Conservation (phyloP, 345 rosid genomes). For the Hypericum perforatum region DNA sequence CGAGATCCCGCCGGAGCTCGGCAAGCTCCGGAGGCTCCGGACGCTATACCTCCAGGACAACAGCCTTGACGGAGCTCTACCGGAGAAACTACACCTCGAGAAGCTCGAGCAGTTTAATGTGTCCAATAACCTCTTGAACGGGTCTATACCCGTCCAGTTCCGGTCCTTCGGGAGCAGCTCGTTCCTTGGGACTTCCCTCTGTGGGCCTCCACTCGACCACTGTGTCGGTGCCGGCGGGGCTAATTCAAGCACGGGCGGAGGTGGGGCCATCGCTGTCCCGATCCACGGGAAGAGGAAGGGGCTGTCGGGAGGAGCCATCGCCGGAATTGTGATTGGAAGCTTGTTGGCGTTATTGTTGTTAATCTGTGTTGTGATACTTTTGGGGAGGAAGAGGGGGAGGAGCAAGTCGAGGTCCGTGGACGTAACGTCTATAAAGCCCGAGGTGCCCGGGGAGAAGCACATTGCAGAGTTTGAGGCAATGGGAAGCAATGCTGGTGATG, state of each 20-base stretch:
- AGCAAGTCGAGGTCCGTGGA: constrained; percentile 53
- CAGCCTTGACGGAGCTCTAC: constrained; percentile 47
- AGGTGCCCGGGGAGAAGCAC: constrained; percentile 43
- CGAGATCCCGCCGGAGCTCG: constrained; percentile 41
- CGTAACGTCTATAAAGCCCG: constrained; percentile 53
- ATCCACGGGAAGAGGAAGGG: constrained; percentile 28
- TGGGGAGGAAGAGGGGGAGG: constrained; percentile 46
- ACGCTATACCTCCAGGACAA: constrained; percentile 67
- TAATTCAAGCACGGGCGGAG: constrained; percentile 16
- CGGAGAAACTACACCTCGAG: constrained; percentile 29
- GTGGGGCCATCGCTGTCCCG: too few relatives aligned
- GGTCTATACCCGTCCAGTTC: constrained; percentile 53
- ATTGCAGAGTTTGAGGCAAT: constrained; percentile 31
- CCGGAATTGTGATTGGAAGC: constrained; percentile 82
- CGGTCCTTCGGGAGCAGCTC: constrained; percentile 36
- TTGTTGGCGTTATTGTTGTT: constrained; percentile 46
- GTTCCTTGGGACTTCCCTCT: constrained; percentile 64
- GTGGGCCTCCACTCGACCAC: constrained; percentile 63
- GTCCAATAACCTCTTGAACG: constrained; percentile 66
- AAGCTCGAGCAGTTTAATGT: constrained; percentile 71
- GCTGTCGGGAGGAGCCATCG: constrained; percentile 77
- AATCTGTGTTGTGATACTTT: constrained; percentile 37
- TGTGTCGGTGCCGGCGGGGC: constrained; percentile 10
- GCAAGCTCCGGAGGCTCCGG: constrained; percentile 59
- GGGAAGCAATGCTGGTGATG: constrained; percentile 16